phyloP scores from a whole-genome alignment of 495 filamentous ascomycete genomes.

The Neurospora sp. region DNA sequence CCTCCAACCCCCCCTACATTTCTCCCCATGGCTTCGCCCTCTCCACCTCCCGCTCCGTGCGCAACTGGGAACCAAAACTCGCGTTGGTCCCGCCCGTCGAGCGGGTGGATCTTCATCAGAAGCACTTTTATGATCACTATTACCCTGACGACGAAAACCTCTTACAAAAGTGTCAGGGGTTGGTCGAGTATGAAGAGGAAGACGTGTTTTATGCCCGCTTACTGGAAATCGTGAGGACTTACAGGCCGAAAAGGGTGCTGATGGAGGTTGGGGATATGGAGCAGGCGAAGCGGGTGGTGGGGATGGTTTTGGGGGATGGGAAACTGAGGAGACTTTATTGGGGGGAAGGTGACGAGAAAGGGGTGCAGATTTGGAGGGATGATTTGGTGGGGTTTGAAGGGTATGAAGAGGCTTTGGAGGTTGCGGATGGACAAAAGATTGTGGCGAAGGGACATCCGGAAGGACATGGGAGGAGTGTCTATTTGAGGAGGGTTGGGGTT shows the following conservation, averaged over 20 bases:
- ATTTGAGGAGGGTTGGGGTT: background rate
- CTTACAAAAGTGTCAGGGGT: too few species aligned
- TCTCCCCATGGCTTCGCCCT: constrained; percentile 47
- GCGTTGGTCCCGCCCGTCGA: constrained; percentile 55
- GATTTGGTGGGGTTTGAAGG: background rate
- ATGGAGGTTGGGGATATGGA: constrained; percentile 48
- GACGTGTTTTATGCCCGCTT: constrained; percentile 52
- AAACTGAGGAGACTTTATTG: background rate
- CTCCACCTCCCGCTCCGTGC: constrained; percentile 57
- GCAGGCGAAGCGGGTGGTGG: constrained; percentile 50
- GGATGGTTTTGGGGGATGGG: constrained; percentile 17
- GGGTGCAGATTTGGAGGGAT: constrained; percentile 20
- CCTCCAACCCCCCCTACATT: constrained; percentile 90
- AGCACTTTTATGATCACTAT: constrained; percentile 17
- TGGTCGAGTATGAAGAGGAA: too few species aligned
- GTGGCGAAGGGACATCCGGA: constrained; percentile 23
- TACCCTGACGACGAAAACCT: constrained; percentile 35
- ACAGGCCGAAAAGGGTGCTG: constrained; percentile 34
- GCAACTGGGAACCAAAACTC: constrained; percentile 65
- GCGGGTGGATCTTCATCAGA: background rate
- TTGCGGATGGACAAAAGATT: constrained; percentile 7
- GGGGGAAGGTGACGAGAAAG: background rate
- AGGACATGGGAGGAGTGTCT: constrained; percentile 12
- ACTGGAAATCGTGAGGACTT: constrained; percentile 25
- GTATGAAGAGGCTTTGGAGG: constrained; percentile 5